A percentile compares a stretch with the other conserved stretches of the same genome.
Conservation (phyloP, 2,329 filamentous ascomycete genomes). For the Pseudogymnoascus verrucosus region DNA sequence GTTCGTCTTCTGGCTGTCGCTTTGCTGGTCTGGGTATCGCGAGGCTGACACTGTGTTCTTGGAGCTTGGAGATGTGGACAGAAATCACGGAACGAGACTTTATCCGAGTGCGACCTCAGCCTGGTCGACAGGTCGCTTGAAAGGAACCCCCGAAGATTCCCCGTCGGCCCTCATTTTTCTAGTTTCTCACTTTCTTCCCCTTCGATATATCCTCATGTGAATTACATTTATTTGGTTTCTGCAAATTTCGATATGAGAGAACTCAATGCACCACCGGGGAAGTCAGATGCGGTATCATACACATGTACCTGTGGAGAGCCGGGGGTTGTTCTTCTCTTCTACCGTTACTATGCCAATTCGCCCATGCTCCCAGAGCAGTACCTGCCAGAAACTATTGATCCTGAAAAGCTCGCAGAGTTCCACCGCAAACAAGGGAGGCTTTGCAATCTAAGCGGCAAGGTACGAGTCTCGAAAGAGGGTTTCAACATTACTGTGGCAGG, state of each 20-base stretch:
- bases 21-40: constrained; percentile 10
- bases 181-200: neutral
- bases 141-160: neutral
- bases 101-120: constrained; percentile 3
- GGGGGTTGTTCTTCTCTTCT: constrained; percentile 27
- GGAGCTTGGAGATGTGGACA: constrained; percentile 7
- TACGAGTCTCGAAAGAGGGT: constrained; percentile 25
- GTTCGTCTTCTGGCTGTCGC: neutral
- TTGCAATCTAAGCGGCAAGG: constrained; percentile 23
- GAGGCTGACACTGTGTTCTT: constrained; percentile 13
- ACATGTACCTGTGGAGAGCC: constrained; percentile 23
- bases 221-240: neutral
- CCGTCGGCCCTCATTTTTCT: neutral
- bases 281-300: constrained; percentile 26
- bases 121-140: neutral
- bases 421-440: constrained; percentile 17
- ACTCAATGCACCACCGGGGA: constrained; percentile 11
- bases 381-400: constrained; percentile 9
- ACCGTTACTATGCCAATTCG: constrained; percentile 25
- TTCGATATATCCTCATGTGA: neutral
- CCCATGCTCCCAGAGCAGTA: constrained; percentile 17
- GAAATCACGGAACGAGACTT: constrained; percentile 2
- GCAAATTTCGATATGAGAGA: neutral
- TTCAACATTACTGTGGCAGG: constrained; percentile 29
- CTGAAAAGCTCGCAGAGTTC: constrained; percentile 18